Evolutionary conservation across 2,329 filamentous ascomycete genomes (phyloP).

Genomic region (Phoma sp.): DNA sequence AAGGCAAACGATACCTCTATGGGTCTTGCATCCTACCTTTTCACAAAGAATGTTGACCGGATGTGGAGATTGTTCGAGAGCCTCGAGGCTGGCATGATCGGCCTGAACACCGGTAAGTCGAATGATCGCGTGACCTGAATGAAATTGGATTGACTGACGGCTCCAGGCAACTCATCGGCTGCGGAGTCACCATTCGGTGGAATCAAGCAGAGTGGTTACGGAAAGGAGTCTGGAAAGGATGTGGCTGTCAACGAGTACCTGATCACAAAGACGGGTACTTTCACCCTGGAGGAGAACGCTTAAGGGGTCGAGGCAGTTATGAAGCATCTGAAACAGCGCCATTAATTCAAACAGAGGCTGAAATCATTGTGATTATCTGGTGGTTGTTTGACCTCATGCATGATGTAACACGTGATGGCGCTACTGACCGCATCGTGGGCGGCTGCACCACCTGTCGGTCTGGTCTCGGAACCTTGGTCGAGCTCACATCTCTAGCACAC

Average conservation of each 20-base stretch:
- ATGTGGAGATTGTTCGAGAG: conserved; percentile 71
- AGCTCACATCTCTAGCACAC: conserved; percentile 18
- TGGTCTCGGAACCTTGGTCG: neutral
- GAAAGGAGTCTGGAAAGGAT: conserved; percentile 71
- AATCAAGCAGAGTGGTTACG: conserved; percentile 72
- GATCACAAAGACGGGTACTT: conserved; percentile 69
- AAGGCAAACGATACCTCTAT: conserved; percentile 67
- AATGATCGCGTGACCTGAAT: neutral
- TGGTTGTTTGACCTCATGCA: neutral
- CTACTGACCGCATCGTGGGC: conserved; percentile 5
- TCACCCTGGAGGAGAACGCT: conserved; percentile 58
- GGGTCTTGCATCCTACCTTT: conserved; percentile 71
- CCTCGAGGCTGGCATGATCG: conserved; percentile 73
- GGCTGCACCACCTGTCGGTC: conserved; percentile 6
- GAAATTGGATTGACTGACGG: conserved; percentile 7
- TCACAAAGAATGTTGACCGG: conserved; percentile 71
- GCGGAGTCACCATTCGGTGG: conserved; percentile 72
- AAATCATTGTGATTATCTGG: neutral
- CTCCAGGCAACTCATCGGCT: conserved; percentile 65
- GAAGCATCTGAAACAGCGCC: neutral
- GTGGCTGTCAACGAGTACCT: conserved; percentile 68
- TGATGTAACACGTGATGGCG: conserved; percentile 8
- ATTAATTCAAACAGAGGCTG: neutral
- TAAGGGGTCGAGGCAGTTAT: neutral
- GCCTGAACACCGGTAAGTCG: conserved; percentile 63